phyloP scores from a whole-genome alignment of 1,284 basidiomycete species.

The Malassezia yamatoensis region DNA sequence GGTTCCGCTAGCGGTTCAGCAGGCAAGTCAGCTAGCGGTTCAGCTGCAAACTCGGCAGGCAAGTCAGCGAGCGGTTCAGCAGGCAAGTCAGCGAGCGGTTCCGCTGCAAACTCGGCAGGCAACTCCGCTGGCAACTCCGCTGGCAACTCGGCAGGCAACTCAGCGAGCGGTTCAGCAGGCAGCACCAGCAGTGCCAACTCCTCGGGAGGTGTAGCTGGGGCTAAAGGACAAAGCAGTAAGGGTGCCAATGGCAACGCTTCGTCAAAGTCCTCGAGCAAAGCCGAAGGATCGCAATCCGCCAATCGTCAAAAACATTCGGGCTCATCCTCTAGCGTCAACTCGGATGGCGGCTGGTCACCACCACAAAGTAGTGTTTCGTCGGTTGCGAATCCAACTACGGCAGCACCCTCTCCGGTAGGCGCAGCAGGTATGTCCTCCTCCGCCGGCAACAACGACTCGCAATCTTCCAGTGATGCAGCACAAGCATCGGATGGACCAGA shows the following conservation, averaged over 20 bases:
- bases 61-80: too few relatives aligned
- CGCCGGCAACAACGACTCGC: not conserved
- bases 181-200: not conserved
- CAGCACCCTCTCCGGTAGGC: not conserved
- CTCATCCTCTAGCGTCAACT: not conserved
- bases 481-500: not conserved
- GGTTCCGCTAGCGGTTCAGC: too few relatives aligned
- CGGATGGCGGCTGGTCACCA: slow-evolving; percentile 4
- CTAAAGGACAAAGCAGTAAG: not conserved
- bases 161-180: too few relatives aligned
- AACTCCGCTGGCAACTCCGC: too few relatives aligned
- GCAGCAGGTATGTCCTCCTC: not conserved
- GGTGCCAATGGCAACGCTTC: not conserved
- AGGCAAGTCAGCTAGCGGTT: too few relatives aligned
- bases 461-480: not conserved
- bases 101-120: too few relatives aligned
- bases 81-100: too few relatives aligned
- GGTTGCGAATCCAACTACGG: not conserved
- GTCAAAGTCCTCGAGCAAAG: not conserved
- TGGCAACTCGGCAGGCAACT: too few relatives aligned
- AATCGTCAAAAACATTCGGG: not conserved
- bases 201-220: not conserved
- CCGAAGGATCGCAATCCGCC: not conserved
- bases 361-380: not conserved
- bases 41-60: too few relatives aligned